These are phyloP conservation scores for Neurospora tetrasperma DNA, from an alignment of 495 filamentous ascomycete genomes.

Conservation along the genomic window DNA sequence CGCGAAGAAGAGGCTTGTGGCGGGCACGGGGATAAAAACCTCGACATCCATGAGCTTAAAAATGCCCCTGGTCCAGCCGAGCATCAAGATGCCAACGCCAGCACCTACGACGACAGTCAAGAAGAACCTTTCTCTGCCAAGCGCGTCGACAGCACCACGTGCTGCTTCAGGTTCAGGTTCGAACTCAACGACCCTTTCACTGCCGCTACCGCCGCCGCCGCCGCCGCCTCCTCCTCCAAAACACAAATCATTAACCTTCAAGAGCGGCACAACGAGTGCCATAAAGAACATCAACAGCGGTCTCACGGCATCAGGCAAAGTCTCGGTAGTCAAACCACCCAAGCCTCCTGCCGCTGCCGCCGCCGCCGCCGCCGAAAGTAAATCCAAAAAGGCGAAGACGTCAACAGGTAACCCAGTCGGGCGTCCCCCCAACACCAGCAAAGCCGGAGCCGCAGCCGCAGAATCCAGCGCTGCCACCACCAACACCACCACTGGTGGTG, in stretches of 20 bases:
- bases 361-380: constrained; percentile 10
- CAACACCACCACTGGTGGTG: not conserved
- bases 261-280: constrained; percentile 15
- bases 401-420: not conserved
- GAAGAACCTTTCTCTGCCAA: not conserved
- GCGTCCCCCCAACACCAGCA: not conserved
- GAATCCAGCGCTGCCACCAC: not conserved
- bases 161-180: not conserved
- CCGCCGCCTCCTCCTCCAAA: not conserved
- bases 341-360: not conserved
- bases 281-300: constrained; percentile 22
- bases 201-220: not conserved
- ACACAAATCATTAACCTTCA: not conserved
- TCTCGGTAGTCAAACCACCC: constrained; percentile 3
- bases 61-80: constrained; percentile 11
- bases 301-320: constrained; percentile 11
- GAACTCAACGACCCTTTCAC: not conserved
- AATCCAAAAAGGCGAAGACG: constrained; percentile 18
- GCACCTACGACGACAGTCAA: not conserved
- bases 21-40: constrained; percentile 35
- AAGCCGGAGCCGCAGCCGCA: not conserved
- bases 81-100: not conserved
- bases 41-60: constrained; percentile 38
- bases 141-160: not conserved
- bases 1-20: constrained; percentile 34